A percentile compares a stretch with the other conserved stretches of the same genome.
These are phyloP conservation scores for Phytophthora nicotianae DNA, from an alignment of 352 stramenopile genomes.

Conservation along the genomic window DNA sequence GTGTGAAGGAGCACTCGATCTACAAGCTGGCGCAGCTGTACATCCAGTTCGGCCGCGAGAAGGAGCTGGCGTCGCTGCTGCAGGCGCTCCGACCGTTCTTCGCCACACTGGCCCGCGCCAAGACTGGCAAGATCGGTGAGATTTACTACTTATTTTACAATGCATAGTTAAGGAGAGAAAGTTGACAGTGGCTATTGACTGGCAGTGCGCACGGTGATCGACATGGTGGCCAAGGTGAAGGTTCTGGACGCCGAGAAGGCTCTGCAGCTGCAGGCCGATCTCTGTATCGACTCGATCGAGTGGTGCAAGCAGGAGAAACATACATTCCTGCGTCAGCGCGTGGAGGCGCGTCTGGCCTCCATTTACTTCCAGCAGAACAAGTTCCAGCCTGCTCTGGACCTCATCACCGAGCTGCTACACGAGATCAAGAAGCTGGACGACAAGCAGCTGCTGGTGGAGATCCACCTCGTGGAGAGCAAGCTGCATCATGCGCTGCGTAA, in stretches of 20 bases:
- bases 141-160: not conserved
- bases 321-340: constrained; percentile 98
- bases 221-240: constrained; percentile 95
- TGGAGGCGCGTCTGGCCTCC: constrained; percentile 95
- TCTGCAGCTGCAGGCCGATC: constrained; percentile 93
- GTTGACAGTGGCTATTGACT: not conserved
- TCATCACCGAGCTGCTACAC: constrained; percentile 94
- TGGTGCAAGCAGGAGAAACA: constrained; percentile 95
- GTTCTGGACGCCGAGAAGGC: constrained; percentile 89
- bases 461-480: constrained; percentile 97
- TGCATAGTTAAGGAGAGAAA: not conserved
- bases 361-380: constrained; percentile 91
- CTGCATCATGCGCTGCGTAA: constrained; percentile 98
- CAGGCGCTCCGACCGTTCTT: constrained; percentile 95
- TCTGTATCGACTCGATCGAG: constrained; percentile 96
- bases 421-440: constrained; percentile 99
- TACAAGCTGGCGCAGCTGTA: constrained; percentile 95
- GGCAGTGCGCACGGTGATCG: constrained; percentile 95
- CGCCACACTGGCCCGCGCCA: constrained; percentile 95
- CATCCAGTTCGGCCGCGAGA: constrained; percentile 88
- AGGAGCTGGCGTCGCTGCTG: constrained; percentile 86
- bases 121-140: constrained; percentile 95
- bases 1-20: constrained; percentile 95
- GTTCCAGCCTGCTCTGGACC: constrained; percentile 92
- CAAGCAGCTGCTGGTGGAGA: constrained; percentile 99